Conservation (phyloP, 805 yeast species). For the Metschnikowia drakensbergensis region DNA sequence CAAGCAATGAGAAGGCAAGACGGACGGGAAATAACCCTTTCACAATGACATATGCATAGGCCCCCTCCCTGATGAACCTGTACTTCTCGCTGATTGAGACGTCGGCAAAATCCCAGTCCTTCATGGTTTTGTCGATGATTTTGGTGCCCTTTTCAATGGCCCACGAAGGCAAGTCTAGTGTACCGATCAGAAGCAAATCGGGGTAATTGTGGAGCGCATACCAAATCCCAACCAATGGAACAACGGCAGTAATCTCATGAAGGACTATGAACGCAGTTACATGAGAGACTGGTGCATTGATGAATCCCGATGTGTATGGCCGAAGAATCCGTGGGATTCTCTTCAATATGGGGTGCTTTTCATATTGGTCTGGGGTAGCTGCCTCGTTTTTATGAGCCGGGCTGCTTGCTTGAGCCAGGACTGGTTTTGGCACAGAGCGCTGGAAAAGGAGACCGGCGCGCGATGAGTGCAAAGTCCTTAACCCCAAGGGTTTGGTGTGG, state of each 20-base stretch:
- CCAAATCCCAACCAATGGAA: conserved; percentile 69
- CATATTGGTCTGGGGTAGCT: conserved; percentile 6
- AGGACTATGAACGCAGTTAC: conserved; percentile 61
- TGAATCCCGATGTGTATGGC: conserved; percentile 48
- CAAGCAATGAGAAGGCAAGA: conserved; percentile 44
- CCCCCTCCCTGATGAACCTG: conserved; percentile 62
- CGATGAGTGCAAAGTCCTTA: neutral
- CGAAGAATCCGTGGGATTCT: conserved; percentile 49
- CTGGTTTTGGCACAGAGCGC: neutral
- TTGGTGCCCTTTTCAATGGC: conserved; percentile 56
- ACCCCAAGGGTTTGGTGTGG: neutral
- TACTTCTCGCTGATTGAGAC: conserved; percentile 49
- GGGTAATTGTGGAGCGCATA: conserved; percentile 54
- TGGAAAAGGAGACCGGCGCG: neutral
- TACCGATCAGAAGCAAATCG: conserved; percentile 42
- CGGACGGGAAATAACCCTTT: conserved; percentile 57
- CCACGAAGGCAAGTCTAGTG: conserved; percentile 53
- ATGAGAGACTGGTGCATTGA: conserved; percentile 56
- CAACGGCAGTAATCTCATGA: conserved; percentile 73
- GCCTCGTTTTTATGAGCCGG: neutral
- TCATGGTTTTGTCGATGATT: conserved; percentile 52
- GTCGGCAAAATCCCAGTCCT: conserved; percentile 29
- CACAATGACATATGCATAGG: conserved; percentile 67
- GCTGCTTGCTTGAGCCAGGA: neutral
- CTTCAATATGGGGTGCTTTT: conserved; percentile 27